Evolutionary conservation across 2,329 filamentous ascomycete genomes (phyloP), one percentile per base, ranked within the genome.

Genomic region (Cordyceps sp.): DNA sequence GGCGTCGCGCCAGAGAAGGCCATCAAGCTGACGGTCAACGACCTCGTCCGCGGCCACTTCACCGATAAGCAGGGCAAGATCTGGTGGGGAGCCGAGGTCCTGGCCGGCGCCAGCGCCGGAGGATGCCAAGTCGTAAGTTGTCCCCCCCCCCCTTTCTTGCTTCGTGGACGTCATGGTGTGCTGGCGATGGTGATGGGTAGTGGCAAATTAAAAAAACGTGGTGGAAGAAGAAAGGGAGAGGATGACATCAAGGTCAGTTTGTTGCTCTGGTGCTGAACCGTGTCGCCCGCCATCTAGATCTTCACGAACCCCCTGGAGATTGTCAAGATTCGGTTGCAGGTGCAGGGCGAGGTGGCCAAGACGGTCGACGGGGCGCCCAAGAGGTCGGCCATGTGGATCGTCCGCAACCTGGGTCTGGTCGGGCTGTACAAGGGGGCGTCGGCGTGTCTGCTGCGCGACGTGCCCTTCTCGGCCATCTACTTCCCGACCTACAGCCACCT

Each of bases 1-100:
- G 90, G 90, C 55, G 90, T 98, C 29, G 90, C 90, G n/a, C 90
- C 90, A 2, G 90, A 98, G 56, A 98, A 98, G 66, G 90, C 90
- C 44, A 98, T 98, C 62, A 98, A 98, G 64, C 73, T 98, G 40
- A 98, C 90, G 0, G 86, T 98, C 48, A 98, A 98, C 57, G 90
- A 98, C 51, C 59, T 98, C 33, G 84, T 92, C 16, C 78, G 90
- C 48, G 67, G 70, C 8, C 66, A 69, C 42, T 78, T 86, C 48
- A 80, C 77, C 4, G 76, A 84, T 47, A 73, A 85, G 46, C 70
- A 83, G 39, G 78, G 80, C 31, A 62, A 72, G 36, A 93, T 98
- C 48, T 67, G 64, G 48, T 58, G 73, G 45, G 59, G 63, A 20
- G 63, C 75, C 38, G 90, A 98, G 59, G 61, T 96, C 37, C 40